phyloP scores from a whole-genome alignment of 306 rosid species.

The Acacia crassicarpa region DNA sequence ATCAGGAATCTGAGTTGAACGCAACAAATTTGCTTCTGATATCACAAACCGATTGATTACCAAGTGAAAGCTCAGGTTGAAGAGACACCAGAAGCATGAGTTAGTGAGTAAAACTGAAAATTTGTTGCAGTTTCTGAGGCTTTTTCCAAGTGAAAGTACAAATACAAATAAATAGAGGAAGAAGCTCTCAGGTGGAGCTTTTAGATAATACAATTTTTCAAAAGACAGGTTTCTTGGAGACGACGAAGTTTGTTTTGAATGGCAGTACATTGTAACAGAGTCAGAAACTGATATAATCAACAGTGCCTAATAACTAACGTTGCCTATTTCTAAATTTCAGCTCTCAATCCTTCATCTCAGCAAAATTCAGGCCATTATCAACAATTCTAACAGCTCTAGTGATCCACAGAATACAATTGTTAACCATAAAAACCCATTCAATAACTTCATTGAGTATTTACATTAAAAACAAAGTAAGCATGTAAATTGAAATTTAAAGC shows the following conservation, averaged over 20 bases:
- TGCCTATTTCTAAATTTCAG: too few species aligned
- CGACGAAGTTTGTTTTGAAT: constrained; percentile 31
- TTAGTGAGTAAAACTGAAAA: constrained; percentile 50
- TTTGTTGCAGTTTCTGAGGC: constrained; percentile 48
- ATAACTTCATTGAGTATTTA: too few species aligned
- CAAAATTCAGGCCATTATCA: too few species aligned
- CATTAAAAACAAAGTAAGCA: too few species aligned
- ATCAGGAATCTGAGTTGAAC: neutral
- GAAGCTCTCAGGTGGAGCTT: constrained; percentile 45
- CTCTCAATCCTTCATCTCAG: too few species aligned
- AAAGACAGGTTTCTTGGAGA: constrained; percentile 56
- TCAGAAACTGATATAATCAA: too few species aligned
- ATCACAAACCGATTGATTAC: constrained; percentile 31
- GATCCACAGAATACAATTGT: too few species aligned
- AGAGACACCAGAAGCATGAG: constrained; percentile 51
- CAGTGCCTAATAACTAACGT: too few species aligned
- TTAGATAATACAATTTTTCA: constrained; percentile 37
- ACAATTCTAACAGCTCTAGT: too few species aligned
- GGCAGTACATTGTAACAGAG: too few species aligned
- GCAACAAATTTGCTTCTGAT: constrained; percentile 49
- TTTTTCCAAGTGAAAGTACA: constrained; percentile 50
- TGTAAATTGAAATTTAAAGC: too few species aligned
- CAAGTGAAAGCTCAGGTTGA: constrained; percentile 55
- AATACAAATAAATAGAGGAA: constrained; percentile 40
- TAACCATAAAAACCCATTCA: too few species aligned